phyloP scores from a whole-genome alignment of 108 stramenopile species.

The Aurantiochytrium sp. region DNA sequence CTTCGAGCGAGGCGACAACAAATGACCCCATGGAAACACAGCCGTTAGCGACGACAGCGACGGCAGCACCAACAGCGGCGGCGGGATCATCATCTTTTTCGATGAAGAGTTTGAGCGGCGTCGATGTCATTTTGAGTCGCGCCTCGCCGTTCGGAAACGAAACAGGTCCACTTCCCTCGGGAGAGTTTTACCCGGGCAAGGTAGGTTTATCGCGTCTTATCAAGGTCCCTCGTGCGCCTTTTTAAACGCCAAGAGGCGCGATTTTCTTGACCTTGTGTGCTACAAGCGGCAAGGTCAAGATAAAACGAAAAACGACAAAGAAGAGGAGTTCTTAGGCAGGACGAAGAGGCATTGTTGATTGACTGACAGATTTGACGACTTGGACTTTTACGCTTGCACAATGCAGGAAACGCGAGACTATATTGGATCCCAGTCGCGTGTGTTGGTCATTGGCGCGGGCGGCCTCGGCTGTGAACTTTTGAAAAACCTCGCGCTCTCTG shows the following conservation, averaged over 20 bases:
- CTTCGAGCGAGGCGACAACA: too few relatives aligned
- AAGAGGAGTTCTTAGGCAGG: too few relatives aligned
- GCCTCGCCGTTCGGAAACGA: slow-evolving; percentile 41
- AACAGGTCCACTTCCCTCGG: slow-evolving; percentile 43
- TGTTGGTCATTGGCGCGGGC: slow-evolving; percentile 96
- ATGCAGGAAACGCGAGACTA: not conserved
- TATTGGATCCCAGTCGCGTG: not conserved
- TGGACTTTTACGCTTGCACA: not conserved
- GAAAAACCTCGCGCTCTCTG: slow-evolving; percentile 86
- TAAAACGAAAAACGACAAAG: too few relatives aligned
- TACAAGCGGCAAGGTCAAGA: too few relatives aligned
- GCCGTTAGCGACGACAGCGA: not conserved
- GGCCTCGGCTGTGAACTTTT: slow-evolving; percentile 93
- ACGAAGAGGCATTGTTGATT: too few relatives aligned
- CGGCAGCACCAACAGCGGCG: not conserved
- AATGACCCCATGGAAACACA: too few relatives aligned
- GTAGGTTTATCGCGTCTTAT: not conserved
- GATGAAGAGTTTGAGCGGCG: not conserved
- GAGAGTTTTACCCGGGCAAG: slow-evolving; percentile 42
- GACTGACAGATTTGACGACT: not conserved
- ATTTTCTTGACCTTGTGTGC: not conserved
- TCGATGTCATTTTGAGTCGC: slow-evolving; percentile 24
- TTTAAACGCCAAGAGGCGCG: not conserved
- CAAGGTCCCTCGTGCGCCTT: not conserved
- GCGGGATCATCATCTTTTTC: not conserved